Evolutionary conservation across 371 early-diverging fungal genomes (phyloP), one percentile per base, ranked within the genome.

Genomic region (Coemansia sp.): DNA sequence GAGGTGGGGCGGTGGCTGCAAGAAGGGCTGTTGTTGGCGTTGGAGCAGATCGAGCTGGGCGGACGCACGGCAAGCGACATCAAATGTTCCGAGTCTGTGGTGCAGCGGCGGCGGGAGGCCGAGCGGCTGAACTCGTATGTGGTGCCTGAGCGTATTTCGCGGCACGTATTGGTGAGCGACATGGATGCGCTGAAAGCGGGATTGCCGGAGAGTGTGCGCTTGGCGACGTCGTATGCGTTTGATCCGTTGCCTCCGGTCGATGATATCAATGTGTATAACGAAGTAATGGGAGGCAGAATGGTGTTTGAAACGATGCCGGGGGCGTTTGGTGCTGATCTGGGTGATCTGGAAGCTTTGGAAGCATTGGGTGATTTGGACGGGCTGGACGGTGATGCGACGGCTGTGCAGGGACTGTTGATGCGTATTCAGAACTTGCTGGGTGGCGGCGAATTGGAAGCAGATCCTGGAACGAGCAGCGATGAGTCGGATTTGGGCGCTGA

Each of bases 161-260:
- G 94, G 12, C 92, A 92, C 71, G 86, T 93, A 25, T 80, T 91
- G 44, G 82, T 92, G 28, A 85, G 87, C 1, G 90, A 91, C 47
- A 82, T 87, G 62, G 87, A 84, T 50, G 58, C 83, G 9, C 66
- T 86, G 42, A 81, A 86, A 39, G 75, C 82, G 1, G 89, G 81
- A 68, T 75, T 87, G 52, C 91, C 91, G 0, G 75, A 80, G 8
- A 71, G 78, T 2, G 79, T 88, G 30, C 85, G 84, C 25, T 75
- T 62, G 0, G 77, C 83, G 2, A 86, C 87, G 53, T 84, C 82
- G 67, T 87, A 86, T 67, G 88, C 87, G 71, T 86, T 89, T 67
- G 92, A 93, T 63, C 93, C 93, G 26, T 52, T 93, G 39, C 93
- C 93, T 21, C 93, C 93, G 5, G 51, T 61, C 0, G 85, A 88